A percentile compares a stretch with the other conserved stretches of the same genome.
Evolutionary conservation across 2,329 filamentous ascomycete species (phyloP).

Genomic region (Leptographium procerum): DNA sequence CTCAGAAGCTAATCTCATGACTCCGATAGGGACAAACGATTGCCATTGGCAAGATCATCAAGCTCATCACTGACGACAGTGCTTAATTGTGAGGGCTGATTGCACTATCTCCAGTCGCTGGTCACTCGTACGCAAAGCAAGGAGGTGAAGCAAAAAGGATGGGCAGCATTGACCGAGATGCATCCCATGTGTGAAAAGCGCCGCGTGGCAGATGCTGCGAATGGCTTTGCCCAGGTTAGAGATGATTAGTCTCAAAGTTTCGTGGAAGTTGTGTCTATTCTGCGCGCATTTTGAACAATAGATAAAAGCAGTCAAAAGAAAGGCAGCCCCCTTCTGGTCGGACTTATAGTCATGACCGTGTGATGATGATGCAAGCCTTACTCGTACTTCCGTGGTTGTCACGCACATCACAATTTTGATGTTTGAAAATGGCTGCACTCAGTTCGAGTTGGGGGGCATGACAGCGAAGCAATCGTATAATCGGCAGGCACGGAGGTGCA

Average conservation of each 20-base stretch:
- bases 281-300: background rate
- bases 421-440: too few species aligned
- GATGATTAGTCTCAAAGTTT: background rate
- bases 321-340: background rate
- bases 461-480: background rate
- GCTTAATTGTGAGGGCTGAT: background rate
- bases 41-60: constrained; percentile 98
- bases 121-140: background rate
- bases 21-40: constrained; percentile 83
- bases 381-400: too few species aligned
- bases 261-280: background rate
- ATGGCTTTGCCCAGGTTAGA: background rate
- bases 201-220: background rate
- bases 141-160: background rate
- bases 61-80: constrained; percentile 43
- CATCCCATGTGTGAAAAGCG: background rate
- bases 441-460: background rate
- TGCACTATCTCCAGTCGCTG: background rate
- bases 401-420: too few species aligned
- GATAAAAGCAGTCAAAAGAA: background rate
- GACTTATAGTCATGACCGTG: background rate
- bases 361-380: background rate
- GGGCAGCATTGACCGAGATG: background rate
- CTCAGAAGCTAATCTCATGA: background rate
- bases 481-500: background rate